phyloP scores from a whole-genome alignment of 352 stramenopile genomes.

The Phytophthora capsici region DNA sequence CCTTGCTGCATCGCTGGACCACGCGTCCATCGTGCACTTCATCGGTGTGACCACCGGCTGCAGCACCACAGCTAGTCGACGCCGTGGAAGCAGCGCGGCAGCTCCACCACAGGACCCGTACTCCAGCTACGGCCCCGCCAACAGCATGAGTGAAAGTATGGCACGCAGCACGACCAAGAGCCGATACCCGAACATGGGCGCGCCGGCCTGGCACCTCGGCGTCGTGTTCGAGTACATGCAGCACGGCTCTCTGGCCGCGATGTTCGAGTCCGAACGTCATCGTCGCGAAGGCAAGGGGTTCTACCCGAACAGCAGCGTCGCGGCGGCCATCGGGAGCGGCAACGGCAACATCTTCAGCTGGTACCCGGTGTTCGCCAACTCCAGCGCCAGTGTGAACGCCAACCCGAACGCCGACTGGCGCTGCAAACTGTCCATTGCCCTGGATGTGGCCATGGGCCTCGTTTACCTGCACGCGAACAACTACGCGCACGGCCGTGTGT shows the following conservation, averaged over 20 bases:
- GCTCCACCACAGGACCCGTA: slow-evolving; percentile 10
- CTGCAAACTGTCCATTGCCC: slow-evolving; percentile 78
- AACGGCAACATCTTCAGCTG: slow-evolving; percentile 62
- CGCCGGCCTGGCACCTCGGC: slow-evolving; percentile 64
- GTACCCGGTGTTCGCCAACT: slow-evolving; percentile 50
- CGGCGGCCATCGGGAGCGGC: slow-evolving; percentile 41
- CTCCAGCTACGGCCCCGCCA: slow-evolving; percentile 26
- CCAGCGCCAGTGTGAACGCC: slow-evolving; percentile 43
- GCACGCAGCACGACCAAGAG: slow-evolving; percentile 15
- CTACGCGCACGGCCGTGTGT: slow-evolving; percentile 64
- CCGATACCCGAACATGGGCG: slow-evolving; percentile 37
- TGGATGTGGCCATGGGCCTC: slow-evolving; percentile 83
- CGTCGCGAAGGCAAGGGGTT: slow-evolving; percentile 67
- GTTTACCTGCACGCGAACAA: slow-evolving; percentile 77
- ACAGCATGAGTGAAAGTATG: slow-evolving; percentile 29
- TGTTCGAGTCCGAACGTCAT: slow-evolving; percentile 66
- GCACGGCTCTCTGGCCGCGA: slow-evolving; percentile 56
- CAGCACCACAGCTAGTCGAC: slow-evolving; percentile 41
- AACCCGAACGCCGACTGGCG: slow-evolving; percentile 62
- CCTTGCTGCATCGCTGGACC: slow-evolving; percentile 62
- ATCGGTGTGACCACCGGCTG: slow-evolving; percentile 75
- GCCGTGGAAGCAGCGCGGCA: slow-evolving; percentile 31
- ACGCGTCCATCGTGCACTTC: slow-evolving; percentile 80
- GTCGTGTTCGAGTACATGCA: slow-evolving; percentile 85
- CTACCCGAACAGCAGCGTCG: slow-evolving; percentile 40